Base-by-base conservation (phyloP, 768 basidiomycete genomes). In the Tulasnella sp. region DNA sequence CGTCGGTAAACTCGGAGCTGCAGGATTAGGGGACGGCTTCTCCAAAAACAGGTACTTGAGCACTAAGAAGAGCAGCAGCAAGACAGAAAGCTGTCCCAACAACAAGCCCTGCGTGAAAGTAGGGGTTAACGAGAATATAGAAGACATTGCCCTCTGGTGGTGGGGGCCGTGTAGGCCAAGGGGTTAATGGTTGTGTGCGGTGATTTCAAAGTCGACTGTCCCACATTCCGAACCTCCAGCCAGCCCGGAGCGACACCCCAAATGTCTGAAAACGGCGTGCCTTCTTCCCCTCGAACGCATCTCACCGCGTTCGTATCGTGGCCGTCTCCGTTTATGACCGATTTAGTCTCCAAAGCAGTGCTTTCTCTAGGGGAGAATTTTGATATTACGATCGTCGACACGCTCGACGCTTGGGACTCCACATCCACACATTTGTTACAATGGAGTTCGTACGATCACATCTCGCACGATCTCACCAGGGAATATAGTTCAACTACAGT, bases 11-110 rank as follows among this genome's bases (percentile, higher is more conserved):
- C 37, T 31, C 5, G 59, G 48, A 5, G 32, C 57, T 34, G n/a
- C 45, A 23, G 43, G 31, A n/a, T n/a, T n/a, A n/a, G n/a, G n/a
- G n/a, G n/a, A n/a, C 11, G 69, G 61, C 5, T 86, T 80, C 63
- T 96, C 89, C 61, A 99, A 83, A 66, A 99, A 96, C 57, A 98
- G 82, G 71, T 96, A 98, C 66, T 88, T 87, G 70, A 99, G 80
- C 67, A 99, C 79, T 61, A 92, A 71, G 45, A 74, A 75, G 27
- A 88, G 76, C 45, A 93, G 75, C 49, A 84, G 65, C 41, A 90
- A 73, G 63, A 99, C 83, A 23, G 91, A 93, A 19, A 89, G 74
- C 69, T 98, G 94, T 57, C 94, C 94, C 41, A 97, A 70, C 36
- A 99, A 73, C 34, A 99, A 78, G 14, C 94, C 94, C 67, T 97